phyloP scores from a whole-genome alignment of 2,329 filamentous ascomycete species.

The Fusarium anthophilum region DNA sequence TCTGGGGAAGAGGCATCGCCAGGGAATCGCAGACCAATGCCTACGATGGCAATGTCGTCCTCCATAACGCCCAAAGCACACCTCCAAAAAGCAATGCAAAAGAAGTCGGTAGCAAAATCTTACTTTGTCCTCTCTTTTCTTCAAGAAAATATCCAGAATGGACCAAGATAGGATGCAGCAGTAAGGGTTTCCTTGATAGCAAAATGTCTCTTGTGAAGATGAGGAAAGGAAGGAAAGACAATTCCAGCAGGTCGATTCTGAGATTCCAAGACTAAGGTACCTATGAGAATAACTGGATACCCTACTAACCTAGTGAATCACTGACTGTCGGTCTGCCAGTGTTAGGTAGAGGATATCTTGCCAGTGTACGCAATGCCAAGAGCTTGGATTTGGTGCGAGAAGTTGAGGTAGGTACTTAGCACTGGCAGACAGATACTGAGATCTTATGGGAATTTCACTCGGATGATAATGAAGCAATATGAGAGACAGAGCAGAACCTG shows the following conservation, averaged over 20 bases:
- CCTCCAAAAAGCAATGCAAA: not conserved
- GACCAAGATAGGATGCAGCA: not conserved
- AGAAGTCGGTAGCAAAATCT: not conserved
- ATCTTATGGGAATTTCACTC: not conserved
- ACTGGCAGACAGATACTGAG: conserved; percentile 6
- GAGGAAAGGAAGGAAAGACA: not conserved
- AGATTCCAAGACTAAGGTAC: not conserved
- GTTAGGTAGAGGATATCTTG: not conserved
- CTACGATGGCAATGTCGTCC: conserved; percentile 63
- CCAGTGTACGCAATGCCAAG: not conserved
- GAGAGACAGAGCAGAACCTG: not conserved
- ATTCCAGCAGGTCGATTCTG: not conserved
- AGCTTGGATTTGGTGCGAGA: not conserved
- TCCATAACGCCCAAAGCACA: conserved; percentile 24
- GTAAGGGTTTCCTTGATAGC: not conserved
- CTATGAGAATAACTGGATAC: not conserved
- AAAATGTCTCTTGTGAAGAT: not conserved
- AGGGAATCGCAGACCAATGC: conserved; percentile 62
- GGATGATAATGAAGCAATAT: not conserved
- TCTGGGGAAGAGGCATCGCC: conserved; percentile 57
- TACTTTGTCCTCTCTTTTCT: not conserved
- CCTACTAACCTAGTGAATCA: not conserved
- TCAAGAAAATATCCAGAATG: not conserved
- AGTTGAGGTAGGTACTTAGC: not conserved
- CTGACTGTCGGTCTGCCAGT: not conserved